Base-by-base conservation (phyloP, 352 stramenopile species). In the Phytophthora chlamydospora region DNA sequence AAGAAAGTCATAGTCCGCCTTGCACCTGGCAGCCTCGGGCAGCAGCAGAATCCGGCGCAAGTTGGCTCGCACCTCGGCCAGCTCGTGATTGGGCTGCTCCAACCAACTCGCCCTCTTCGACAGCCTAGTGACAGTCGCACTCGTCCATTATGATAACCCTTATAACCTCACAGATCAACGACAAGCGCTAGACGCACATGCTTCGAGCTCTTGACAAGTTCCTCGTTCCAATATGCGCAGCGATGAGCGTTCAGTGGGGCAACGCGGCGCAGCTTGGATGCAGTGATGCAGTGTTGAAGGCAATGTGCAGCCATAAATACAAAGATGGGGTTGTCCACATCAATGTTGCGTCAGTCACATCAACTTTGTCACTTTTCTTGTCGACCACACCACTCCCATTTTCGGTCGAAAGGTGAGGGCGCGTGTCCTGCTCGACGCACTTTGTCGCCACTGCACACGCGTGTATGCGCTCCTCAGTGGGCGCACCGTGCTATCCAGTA, bases 1-100 rank as follows among this genome's bases (percentile, higher is more conserved):
- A 24, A 92, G 73, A 36, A 86, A 81, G 21, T 89, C 83, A 50
- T 90, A 90, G 60, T 92, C 83, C 0, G 72, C 73, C 29, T 67
- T 75, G 39, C 59, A 68, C 0, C 83, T 73, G 33, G 69, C 58
- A 24, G 66, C 56, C 7, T 85, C 73, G 1, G 80, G 63, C 10
- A 78, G 58, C 40, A 84, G 49, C 38, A 92, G 64, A 42, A 89
- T 75, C 21, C 68, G 61, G 21, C 68, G 70, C 44, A 91, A 55
- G 7, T 68, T 73, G 19, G 45, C 47, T 19, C 61, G 72, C 40
- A 88, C 75, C 29, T 88, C 80, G 4, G 58, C 36, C 7, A 66
- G 51, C 36, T 79, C 75, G 32, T 71, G 58, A 43, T 84, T 72
- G 4, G 42, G 61, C 9, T 61, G 60, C 10, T 68, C 58, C 9